Evolutionary conservation across 164 flowering plant species (phyloP).

Genomic region (Platanus orientalis): DNA sequence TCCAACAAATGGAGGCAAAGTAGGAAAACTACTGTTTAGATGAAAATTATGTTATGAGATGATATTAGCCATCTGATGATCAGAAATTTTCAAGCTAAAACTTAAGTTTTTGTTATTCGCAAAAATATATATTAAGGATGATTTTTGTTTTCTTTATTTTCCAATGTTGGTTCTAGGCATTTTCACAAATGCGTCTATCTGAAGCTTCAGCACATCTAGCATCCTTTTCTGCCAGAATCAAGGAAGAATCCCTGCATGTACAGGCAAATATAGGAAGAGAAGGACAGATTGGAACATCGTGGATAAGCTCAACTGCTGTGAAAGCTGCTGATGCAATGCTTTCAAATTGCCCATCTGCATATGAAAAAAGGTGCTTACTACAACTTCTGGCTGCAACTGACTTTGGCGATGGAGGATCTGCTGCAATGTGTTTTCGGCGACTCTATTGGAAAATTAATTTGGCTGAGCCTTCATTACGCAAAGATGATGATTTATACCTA

Average conservation of each 20-base stretch:
- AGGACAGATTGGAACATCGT: slow-evolving; percentile 48
- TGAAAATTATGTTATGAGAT: no score
- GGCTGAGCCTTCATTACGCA: slow-evolving; percentile 80
- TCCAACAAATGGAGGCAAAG: no score
- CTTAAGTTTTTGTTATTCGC: no score
- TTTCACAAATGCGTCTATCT: slow-evolving; percentile 94
- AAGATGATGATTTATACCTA: slow-evolving; percentile 60
- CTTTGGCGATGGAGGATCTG: slow-evolving; percentile 95
- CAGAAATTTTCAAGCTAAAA: background rate
- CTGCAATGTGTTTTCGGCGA: slow-evolving; percentile 60
- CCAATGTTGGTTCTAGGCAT: slow-evolving; percentile 50
- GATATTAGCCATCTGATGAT: background rate
- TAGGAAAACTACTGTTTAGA: no score
- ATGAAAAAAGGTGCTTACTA: slow-evolving; percentile 85
- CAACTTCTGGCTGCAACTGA: slow-evolving; percentile 91
- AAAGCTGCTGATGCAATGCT: slow-evolving; percentile 92
- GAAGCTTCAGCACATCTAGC: slow-evolving; percentile 95
- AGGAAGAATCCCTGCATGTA: slow-evolving; percentile 57
- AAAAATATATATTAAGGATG: no score
- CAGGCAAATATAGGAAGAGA: slow-evolving; percentile 43
- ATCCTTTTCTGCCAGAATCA: slow-evolving; percentile 77
- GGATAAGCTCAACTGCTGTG: slow-evolving; percentile 82
- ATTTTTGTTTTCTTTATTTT: slow-evolving; percentile 3
- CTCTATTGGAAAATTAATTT: slow-evolving; percentile 83
- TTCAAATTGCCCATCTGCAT: slow-evolving; percentile 86